phyloP scores from a whole-genome alignment of 129 eudicot genomes.

The Escallonia rubra region DNA sequence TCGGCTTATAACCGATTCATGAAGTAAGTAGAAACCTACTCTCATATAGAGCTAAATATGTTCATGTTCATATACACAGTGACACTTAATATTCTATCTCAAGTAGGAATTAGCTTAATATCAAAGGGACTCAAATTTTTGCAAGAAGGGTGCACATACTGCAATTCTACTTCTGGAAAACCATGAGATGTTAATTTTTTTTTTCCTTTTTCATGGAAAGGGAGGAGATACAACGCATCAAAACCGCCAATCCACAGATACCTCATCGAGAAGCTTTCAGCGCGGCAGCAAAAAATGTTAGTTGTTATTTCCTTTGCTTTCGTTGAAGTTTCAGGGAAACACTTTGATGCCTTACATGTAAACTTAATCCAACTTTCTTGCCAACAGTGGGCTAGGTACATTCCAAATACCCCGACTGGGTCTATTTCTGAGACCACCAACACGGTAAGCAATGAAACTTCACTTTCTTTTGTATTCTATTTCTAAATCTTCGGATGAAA shows the following conservation, averaged over 20 bases:
- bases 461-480: background rate
- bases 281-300: constrained; percentile 93
- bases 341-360: background rate
- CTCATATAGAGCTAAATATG: background rate
- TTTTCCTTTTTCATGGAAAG: constrained; percentile 11
- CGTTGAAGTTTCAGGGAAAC: no score
- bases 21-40: constrained; percentile 49
- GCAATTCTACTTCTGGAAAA: no score
- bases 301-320: background rate
- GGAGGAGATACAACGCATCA: constrained; percentile 97
- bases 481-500: no score
- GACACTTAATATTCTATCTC: no score
- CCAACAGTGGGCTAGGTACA: constrained; percentile 85
- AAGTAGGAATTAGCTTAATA: no score
- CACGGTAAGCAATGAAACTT: constrained; percentile 34
- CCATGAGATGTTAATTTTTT: no score
- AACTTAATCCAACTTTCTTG: constrained; percentile 1
- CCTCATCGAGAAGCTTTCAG: constrained; percentile 98
- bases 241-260: constrained; percentile 90
- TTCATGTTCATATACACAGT: background rate
- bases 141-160: no score
- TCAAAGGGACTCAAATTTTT: no score
- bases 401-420: constrained; percentile 52
- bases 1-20: constrained; percentile 96
- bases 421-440: constrained; percentile 40